These are phyloP conservation scores for Arabis hirsuta DNA, from an alignment of 345 rosid species.

Conservation along the genomic window DNA sequence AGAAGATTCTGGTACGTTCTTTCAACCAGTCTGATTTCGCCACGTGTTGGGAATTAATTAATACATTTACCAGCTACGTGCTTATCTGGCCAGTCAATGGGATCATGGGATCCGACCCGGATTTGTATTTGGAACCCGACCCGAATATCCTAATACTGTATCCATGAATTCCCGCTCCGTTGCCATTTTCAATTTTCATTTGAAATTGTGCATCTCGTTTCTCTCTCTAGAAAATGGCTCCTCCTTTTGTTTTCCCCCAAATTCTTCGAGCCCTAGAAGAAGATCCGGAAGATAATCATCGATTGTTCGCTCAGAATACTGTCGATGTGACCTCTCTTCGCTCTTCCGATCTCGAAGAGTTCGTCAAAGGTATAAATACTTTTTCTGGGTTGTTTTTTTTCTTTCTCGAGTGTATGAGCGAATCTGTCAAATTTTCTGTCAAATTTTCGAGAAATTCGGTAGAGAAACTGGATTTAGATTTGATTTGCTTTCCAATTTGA, in stretches of 20 bases:
- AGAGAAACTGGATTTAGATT: background rate
- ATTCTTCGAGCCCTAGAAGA: constrained; percentile 72
- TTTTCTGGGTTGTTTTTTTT: background rate
- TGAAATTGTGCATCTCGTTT: constrained; percentile 34
- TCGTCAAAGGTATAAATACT: constrained; percentile 74
- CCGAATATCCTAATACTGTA: background rate
- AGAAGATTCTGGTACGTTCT: constrained; percentile 10
- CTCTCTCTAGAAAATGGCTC: constrained; percentile 64
- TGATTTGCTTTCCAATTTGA: constrained; percentile 3
- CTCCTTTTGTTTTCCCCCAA: constrained; percentile 75
- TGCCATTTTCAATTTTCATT: constrained; percentile 31
- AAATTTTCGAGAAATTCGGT: background rate
- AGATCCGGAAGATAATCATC: constrained; percentile 51
- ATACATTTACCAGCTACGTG: constrained; percentile 10
- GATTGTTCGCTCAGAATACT: constrained; percentile 60
- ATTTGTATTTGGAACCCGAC: constrained; percentile 8
- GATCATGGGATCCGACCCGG: constrained; percentile 25
- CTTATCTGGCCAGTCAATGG: constrained; percentile 19
- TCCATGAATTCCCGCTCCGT: constrained; percentile 40
- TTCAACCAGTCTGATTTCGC: background rate
- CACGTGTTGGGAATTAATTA: constrained; percentile 23
- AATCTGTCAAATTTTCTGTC: background rate
- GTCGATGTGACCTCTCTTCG: constrained; percentile 62
- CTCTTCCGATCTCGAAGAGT: constrained; percentile 74
- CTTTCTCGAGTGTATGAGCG: background rate